phyloP scores from a whole-genome alignment of 768 basidiomycete genomes.

The Tephrocybe rancida region DNA sequence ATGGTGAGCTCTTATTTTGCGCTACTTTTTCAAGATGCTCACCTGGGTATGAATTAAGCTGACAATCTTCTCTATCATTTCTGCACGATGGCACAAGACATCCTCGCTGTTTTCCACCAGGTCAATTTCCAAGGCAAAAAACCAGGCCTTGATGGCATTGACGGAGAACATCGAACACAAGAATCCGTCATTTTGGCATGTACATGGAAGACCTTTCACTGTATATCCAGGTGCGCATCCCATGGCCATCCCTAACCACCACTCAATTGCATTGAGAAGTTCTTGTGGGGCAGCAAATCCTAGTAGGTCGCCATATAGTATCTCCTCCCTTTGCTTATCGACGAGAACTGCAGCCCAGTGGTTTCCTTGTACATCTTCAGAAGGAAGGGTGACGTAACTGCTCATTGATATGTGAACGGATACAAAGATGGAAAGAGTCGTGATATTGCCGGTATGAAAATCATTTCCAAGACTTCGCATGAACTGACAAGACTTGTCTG shows the following conservation, averaged over 20 bases:
- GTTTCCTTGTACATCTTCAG: background rate
- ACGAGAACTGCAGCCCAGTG: constrained; percentile 11
- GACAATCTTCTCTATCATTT: background rate
- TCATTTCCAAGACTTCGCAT: background rate
- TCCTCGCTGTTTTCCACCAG: background rate
- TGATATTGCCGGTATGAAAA: background rate
- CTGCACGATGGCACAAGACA: background rate
- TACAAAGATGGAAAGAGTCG: background rate
- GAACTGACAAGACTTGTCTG: background rate
- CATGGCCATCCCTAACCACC: constrained; percentile 3
- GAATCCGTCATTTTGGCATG: background rate
- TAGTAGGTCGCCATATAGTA: constrained; percentile 8
- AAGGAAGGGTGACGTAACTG: background rate
- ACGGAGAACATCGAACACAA: background rate
- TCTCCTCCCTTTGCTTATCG: background rate
- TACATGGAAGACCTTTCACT: background rate
- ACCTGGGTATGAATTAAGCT: background rate
- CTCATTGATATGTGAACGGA: background rate
- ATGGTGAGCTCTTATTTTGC: background rate
- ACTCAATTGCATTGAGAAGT: background rate
- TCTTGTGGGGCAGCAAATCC: background rate
- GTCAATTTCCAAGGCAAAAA: background rate
- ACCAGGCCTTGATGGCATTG: background rate
- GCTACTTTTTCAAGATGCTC: background rate
- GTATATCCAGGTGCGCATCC: background rate